Conservation (phyloP, 768 basidiomycete genomes). For the Xerocomus brunneocitrinus region DNA sequence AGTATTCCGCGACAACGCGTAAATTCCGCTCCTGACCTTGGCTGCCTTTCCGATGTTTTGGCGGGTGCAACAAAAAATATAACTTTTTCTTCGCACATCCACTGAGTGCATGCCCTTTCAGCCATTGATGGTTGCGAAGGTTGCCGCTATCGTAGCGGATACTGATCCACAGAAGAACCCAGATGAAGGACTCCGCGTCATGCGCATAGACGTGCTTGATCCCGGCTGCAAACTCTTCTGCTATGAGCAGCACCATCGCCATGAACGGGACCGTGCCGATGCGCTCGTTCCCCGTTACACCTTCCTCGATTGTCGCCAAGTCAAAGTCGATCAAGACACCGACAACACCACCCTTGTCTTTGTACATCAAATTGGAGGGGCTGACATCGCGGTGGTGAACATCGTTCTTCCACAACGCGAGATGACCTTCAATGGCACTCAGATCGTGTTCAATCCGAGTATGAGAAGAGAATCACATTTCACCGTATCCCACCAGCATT, state of each 20-base stretch:
- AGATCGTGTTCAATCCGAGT: background rate
- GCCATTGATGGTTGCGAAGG: too few species aligned
- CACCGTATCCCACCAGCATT: background rate
- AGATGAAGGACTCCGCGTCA: background rate
- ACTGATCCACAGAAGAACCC: too few species aligned
- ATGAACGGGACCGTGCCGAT: slow-evolving; percentile 33
- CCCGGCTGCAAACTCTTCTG: background rate
- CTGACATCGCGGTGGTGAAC: slow-evolving; percentile 1
- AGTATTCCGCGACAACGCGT: too few species aligned
- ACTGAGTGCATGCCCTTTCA: too few species aligned
- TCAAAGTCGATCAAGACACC: slow-evolving; percentile 28
- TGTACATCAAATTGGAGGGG: slow-evolving; percentile 2
- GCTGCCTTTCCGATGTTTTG: too few species aligned
- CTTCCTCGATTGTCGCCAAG: slow-evolving; percentile 12
- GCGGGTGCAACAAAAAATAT: too few species aligned
- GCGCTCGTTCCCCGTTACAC: slow-evolving; percentile 7
- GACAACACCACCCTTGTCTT: background rate
- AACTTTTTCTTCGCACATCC: too few species aligned
- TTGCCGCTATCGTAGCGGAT: too few species aligned
- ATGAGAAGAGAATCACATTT: background rate
- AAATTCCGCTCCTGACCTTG: too few species aligned
- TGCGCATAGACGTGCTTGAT: background rate
- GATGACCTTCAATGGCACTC: background rate
- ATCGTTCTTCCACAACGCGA: slow-evolving; percentile 2
- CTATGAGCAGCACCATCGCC: slow-evolving; percentile 22